Percentiles rank a stretch among this genome's conserved stretches.
phyloP scores from a whole-genome alignment of 1,139 yeast species.

The Yamadazyma kanchanaburiensis region DNA sequence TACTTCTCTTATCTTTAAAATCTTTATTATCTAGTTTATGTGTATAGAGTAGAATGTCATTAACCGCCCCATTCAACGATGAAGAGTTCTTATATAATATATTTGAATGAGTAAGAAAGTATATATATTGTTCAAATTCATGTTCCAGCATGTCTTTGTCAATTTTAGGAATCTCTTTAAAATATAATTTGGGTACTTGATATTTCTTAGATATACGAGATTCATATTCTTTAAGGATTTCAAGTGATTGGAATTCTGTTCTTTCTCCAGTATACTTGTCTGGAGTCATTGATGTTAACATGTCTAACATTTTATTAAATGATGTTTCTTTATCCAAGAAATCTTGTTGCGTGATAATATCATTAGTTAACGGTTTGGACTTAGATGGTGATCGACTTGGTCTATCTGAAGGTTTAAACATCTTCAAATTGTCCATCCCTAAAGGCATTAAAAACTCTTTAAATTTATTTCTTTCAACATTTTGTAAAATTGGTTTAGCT shows the following conservation, averaged over 20 bases:
- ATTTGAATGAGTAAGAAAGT: slow-evolving; percentile 33
- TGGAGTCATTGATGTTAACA: slow-evolving; percentile 33
- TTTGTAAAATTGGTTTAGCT: slow-evolving; percentile 9
- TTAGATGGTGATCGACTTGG: slow-evolving; percentile 8
- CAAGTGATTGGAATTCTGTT: slow-evolving; percentile 5
- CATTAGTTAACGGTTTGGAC: slow-evolving; percentile 11
- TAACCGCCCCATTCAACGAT: slow-evolving; percentile 36
- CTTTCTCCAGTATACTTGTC: slow-evolving; percentile 10
- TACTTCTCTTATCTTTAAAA: slow-evolving; percentile 29
- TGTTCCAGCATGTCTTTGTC: slow-evolving; percentile 27
- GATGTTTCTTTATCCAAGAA: slow-evolving; percentile 25
- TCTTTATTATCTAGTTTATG: slow-evolving; percentile 32
- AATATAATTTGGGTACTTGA: slow-evolving; percentile 20
- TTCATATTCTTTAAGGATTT: slow-evolving; percentile 9
- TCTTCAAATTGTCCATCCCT: slow-evolving; percentile 32
- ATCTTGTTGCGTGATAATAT: slow-evolving; percentile 16
- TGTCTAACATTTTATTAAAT: slow-evolving; percentile 32
- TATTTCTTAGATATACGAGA: slow-evolving; percentile 4
- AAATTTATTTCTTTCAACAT: slow-evolving; percentile 23
- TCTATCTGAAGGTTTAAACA: slow-evolving; percentile 23
- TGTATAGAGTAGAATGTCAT: slow-evolving; percentile 38
- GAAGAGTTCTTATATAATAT: slow-evolving; percentile 33
- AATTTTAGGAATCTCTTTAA: slow-evolving; percentile 33
- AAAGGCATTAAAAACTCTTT: slow-evolving; percentile 37
- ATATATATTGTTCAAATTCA: slow-evolving; percentile 34